Evolutionary conservation across 2,329 filamentous ascomycete species (phyloP).

Genomic region (Fusarium sp.): DNA sequence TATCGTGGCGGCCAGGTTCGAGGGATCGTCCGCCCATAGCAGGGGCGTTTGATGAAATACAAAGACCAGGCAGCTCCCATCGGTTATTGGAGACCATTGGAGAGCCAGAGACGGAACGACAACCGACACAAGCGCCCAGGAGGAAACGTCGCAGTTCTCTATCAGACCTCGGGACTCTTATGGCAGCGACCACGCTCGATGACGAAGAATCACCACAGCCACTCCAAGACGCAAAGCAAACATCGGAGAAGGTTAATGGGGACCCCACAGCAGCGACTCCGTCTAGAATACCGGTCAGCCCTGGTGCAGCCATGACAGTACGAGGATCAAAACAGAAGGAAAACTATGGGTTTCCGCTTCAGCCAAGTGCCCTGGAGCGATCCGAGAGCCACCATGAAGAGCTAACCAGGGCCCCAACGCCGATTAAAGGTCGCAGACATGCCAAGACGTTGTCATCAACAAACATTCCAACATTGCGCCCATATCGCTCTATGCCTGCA

Average conservation of each 20-base stretch:
- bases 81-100: constrained; percentile 69
- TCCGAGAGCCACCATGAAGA: constrained; percentile 12
- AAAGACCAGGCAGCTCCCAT: constrained; percentile 68
- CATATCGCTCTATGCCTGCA: constrained; percentile 48
- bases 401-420: constrained; percentile 36
- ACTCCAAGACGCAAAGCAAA: constrained; percentile 64
- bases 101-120: constrained; percentile 62
- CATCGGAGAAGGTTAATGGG: constrained; percentile 68
- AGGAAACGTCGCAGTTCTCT: constrained; percentile 92
- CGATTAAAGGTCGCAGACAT: constrained; percentile 52
- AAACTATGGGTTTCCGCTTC: constrained; percentile 45
- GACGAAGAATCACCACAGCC: constrained; percentile 57
- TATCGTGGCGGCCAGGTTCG: constrained; percentile 62
- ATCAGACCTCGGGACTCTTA: constrained; percentile 81
- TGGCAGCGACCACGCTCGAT: constrained; percentile 68
- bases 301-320: constrained; percentile 53
- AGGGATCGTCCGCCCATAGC: constrained; percentile 70
- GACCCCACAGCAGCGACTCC: constrained; percentile 55
- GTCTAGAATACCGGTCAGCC: constrained; percentile 65
- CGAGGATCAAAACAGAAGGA: constrained; percentile 61
- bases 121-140: constrained; percentile 58
- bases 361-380: constrained; percentile 29
- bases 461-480: constrained; percentile 65
- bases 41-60: constrained; percentile 69
- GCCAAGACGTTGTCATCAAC: constrained; percentile 64